Conservation (phyloP, 371 early-diverging fungal species). For the Ordospora pajunii region DNA sequence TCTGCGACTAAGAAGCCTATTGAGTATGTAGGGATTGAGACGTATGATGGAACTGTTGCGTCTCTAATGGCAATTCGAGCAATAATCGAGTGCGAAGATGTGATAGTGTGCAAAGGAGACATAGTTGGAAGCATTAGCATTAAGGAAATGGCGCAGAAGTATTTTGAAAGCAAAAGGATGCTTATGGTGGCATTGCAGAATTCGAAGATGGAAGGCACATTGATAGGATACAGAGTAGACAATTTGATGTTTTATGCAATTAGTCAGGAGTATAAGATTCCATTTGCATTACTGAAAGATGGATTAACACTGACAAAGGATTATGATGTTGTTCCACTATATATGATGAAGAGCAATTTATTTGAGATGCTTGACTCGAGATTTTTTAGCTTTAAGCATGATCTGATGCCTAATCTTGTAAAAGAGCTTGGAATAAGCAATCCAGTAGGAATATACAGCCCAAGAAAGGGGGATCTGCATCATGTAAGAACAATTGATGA, state of each 20-base stretch:
- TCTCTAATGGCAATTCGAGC: neutral
- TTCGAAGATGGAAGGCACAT: neutral
- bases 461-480: neutral
- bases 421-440: neutral
- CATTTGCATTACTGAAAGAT: constrained; percentile 10
- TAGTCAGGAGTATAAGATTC: neutral
- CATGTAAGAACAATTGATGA: constrained; percentile 17
- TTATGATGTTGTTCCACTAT: constrained; percentile 18
- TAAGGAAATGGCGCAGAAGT: neutral
- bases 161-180: neutral
- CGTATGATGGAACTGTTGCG: constrained; percentile 27
- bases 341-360: constrained; percentile 17
- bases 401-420: constrained; percentile 18
- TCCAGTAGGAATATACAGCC: constrained; percentile 22
- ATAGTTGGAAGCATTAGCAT: constrained; percentile 23
- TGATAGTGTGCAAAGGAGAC: constrained; percentile 43
- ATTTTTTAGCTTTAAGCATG: constrained; percentile 31
- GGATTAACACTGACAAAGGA: neutral
- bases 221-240: constrained; percentile 4
- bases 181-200: constrained; percentile 16
- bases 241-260: constrained; percentile 23
- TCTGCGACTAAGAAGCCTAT: neutral
- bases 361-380: neutral
- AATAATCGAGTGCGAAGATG: constrained; percentile 12
- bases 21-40: constrained; percentile 18